Evolutionary conservation across 495 filamentous ascomycete genomes (phyloP).

Genomic region (Neurospora cerealis): DNA sequence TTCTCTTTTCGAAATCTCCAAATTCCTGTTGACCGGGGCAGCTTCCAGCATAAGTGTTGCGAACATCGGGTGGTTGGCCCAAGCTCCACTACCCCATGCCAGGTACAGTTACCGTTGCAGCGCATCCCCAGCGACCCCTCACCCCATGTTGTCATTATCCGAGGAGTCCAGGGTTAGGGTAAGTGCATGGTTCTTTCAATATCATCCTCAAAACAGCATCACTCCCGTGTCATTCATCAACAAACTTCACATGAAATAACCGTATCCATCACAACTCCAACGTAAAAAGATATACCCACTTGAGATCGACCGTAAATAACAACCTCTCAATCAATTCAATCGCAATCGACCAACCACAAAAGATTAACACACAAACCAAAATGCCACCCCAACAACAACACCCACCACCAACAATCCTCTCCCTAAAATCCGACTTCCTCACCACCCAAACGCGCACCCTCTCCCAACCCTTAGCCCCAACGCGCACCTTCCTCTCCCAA

Average conservation of each 20-base stretch:
- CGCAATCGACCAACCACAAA: neutral
- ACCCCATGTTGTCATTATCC: neutral
- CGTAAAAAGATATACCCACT: neutral
- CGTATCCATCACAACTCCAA: neutral
- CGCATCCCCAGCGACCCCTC: neutral
- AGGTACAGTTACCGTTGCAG: neutral
- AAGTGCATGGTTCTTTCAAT: neutral
- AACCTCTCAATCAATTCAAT: neutral
- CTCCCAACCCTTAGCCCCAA: slow-evolving; percentile 43
- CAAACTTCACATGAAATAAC: neutral
- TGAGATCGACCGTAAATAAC: neutral
- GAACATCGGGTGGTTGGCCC: neutral
- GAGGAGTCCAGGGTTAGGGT: neutral
- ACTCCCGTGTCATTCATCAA: neutral
- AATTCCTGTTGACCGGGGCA: neutral
- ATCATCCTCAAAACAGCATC: neutral
- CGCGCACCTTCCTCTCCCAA: slow-evolving; percentile 40
- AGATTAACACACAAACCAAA: neutral
- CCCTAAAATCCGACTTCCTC: slow-evolving; percentile 57
- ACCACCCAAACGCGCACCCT: slow-evolving; percentile 52
- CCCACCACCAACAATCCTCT: slow-evolving; percentile 42
- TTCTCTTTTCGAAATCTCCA: neutral
- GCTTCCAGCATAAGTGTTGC: neutral
- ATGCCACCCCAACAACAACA: slow-evolving; percentile 11
- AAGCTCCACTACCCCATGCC: neutral